These are phyloP conservation scores for Ogataea degrootiae DNA, from an alignment of 805 yeast genomes.

Conservation along the genomic window DNA sequence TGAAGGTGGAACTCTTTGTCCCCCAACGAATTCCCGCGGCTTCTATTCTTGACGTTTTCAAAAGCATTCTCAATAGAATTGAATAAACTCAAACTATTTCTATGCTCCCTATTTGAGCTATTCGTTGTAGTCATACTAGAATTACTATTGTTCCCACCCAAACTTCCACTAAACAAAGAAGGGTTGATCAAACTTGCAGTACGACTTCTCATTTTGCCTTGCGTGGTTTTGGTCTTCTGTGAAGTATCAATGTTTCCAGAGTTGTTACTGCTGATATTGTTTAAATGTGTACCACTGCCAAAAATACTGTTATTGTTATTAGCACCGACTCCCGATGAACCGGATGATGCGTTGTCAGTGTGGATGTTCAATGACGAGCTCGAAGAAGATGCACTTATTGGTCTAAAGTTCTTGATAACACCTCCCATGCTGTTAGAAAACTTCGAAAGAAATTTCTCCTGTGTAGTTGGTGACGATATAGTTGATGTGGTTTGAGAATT, in stretches of 20 bases:
- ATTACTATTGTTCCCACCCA: slow-evolving; percentile 1
- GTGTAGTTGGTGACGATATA: slow-evolving; percentile 16
- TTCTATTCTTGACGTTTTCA: slow-evolving; percentile 28
- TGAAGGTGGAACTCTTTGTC: slow-evolving; percentile 6
- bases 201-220: slow-evolving; percentile 25
- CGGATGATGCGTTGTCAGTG: slow-evolving; percentile 4
- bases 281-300: neutral
- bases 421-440: slow-evolving; percentile 31
- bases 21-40: slow-evolving; percentile 24
- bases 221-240: slow-evolving; percentile 1
- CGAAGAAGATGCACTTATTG: slow-evolving; percentile 30
- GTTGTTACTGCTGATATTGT: neutral
- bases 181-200: slow-evolving; percentile 28
- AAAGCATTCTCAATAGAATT: slow-evolving; percentile 31
- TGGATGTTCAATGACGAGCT: slow-evolving; percentile 25
- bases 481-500: slow-evolving; percentile 7
- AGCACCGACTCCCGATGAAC: neutral
- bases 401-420: slow-evolving; percentile 31
- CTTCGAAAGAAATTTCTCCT: slow-evolving; percentile 25
- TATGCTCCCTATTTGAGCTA: slow-evolving; percentile 6
- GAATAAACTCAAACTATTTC: slow-evolving; percentile 17
- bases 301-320: slow-evolving; percentile 2
- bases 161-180: slow-evolving; percentile 15
- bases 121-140: neutral
- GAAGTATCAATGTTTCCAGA: neutral